A percentile compares a stretch with the other conserved stretches of the same genome.
Evolutionary conservation across 352 stramenopile genomes (phyloP).

Genomic region (Phytophthora pluvialis): DNA sequence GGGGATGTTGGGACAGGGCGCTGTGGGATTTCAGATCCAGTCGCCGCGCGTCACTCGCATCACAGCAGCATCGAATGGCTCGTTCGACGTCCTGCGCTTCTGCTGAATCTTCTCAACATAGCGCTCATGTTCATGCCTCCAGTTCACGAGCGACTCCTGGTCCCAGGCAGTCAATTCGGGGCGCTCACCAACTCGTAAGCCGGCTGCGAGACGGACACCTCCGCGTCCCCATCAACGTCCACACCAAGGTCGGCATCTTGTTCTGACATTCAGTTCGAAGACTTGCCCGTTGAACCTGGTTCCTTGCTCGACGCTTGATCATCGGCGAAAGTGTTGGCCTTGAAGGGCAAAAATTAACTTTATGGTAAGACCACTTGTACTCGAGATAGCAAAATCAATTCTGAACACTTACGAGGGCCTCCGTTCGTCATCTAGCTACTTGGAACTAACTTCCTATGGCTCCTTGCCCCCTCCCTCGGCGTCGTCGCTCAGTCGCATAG

Average conservation of each 20-base stretch:
- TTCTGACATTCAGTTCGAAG: background rate
- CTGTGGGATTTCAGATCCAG: too few species aligned
- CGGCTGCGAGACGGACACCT: conserved; percentile 23
- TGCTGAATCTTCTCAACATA: conserved; percentile 31
- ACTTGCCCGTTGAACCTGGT: conserved; percentile 16
- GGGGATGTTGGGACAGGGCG: too few species aligned
- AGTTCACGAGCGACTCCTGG: conserved; percentile 23
- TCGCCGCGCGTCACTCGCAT: too few species aligned
- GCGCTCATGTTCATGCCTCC: conserved; percentile 10
- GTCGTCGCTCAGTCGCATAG: too few species aligned
- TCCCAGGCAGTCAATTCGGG: conserved; percentile 22
- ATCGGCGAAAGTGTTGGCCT: conserved; percentile 8
- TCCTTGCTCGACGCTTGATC: conserved; percentile 12
- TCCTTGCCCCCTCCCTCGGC: too few species aligned
- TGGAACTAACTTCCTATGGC: too few species aligned
- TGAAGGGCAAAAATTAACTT: conserved; percentile 26
- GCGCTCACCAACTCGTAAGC: conserved; percentile 26
- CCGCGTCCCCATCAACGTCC: conserved; percentile 25
- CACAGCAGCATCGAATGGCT: conserved; percentile 22
- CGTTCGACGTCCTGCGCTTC: conserved; percentile 17
- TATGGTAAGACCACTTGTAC: too few species aligned
- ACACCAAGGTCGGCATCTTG: conserved; percentile 26
- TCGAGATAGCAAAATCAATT: too few species aligned
- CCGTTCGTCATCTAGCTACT: too few species aligned
- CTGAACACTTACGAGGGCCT: too few species aligned